Evolutionary conservation across 2,329 filamentous ascomycete genomes (phyloP).

Genomic region (Aspergillus brasiliensis): DNA sequence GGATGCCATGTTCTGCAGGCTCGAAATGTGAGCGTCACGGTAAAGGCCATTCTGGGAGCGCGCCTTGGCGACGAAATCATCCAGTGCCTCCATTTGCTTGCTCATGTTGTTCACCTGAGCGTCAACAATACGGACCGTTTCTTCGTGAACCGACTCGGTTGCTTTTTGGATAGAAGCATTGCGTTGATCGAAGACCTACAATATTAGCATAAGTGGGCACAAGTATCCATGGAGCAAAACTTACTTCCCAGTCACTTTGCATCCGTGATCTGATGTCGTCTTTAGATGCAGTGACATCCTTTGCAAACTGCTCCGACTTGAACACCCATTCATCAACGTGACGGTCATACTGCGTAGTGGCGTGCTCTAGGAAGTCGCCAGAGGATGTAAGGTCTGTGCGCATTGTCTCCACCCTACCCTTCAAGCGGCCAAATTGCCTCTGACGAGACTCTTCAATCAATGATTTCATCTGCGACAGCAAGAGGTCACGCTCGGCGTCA

Average conservation of each 20-base stretch:
- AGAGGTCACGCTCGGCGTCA: slow-evolving; percentile 69
- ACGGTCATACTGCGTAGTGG: slow-evolving; percentile 65
- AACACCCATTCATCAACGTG: slow-evolving; percentile 75
- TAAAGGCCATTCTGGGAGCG: slow-evolving; percentile 77
- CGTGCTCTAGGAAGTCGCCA: slow-evolving; percentile 65
- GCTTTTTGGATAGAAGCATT: slow-evolving; percentile 81
- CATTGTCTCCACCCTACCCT: slow-evolving; percentile 63
- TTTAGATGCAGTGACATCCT: slow-evolving; percentile 70
- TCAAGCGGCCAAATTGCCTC: slow-evolving; percentile 70
- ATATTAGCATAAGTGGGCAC: slow-evolving; percentile 26
- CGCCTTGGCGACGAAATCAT: slow-evolving; percentile 85
- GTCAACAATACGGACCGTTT: slow-evolving; percentile 87
- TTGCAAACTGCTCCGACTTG: slow-evolving; percentile 68
- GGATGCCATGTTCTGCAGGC: slow-evolving; percentile 65
- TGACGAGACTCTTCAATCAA: slow-evolving; percentile 75
- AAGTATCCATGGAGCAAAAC: slow-evolving; percentile 30
- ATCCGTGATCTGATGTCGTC: slow-evolving; percentile 79
- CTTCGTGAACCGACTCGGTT: slow-evolving; percentile 83
- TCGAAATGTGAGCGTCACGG: slow-evolving; percentile 68
- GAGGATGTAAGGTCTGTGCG: slow-evolving; percentile 67
- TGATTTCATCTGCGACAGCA: slow-evolving; percentile 75
- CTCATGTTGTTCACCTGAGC: slow-evolving; percentile 85
- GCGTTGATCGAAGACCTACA: slow-evolving; percentile 70
- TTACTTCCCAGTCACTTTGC: slow-evolving; percentile 81
- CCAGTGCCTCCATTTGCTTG: slow-evolving; percentile 83